Evolutionary conservation across 2,329 filamentous ascomycete species (phyloP).

Genomic region (Botrytis elliptica): DNA sequence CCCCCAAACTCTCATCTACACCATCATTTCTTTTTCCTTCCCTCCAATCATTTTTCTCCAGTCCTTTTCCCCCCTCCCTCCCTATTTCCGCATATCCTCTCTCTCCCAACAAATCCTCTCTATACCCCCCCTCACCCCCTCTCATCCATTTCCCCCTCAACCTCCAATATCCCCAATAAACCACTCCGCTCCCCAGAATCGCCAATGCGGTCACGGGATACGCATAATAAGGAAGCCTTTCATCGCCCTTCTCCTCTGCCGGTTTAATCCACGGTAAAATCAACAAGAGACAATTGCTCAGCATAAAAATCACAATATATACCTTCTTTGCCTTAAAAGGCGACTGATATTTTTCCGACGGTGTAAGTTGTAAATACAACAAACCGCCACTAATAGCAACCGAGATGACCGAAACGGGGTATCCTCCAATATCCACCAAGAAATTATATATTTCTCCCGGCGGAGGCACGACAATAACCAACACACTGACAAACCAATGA

Average conservation of each 20-base stretch:
- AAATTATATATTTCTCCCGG: not conserved
- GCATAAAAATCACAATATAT: not conserved
- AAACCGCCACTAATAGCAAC: not conserved
- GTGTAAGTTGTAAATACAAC: not conserved
- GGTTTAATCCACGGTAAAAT: not conserved
- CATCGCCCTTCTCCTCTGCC: not conserved
- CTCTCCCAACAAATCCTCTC: not conserved
- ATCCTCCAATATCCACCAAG: not conserved
- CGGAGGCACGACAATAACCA: not conserved
- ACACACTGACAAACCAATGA: not conserved
- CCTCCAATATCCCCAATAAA: not conserved
- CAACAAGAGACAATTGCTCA: not conserved
- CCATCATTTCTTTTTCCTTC: not conserved
- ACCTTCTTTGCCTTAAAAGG: not conserved
- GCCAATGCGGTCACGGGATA: not conserved
- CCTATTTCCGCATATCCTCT: not conserved
- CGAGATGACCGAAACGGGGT: not conserved
- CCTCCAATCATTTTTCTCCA: not conserved
- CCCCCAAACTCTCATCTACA: accelerated
- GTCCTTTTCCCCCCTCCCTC: not conserved
- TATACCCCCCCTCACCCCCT: not conserved
- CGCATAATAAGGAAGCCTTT: not conserved
- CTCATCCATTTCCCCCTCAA: not conserved
- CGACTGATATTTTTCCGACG: not conserved
- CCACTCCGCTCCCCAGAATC: not conserved